These are phyloP conservation scores for Cyclotella distinguenda DNA, from an alignment of 108 stramenopile species.

Conservation along the genomic window DNA sequence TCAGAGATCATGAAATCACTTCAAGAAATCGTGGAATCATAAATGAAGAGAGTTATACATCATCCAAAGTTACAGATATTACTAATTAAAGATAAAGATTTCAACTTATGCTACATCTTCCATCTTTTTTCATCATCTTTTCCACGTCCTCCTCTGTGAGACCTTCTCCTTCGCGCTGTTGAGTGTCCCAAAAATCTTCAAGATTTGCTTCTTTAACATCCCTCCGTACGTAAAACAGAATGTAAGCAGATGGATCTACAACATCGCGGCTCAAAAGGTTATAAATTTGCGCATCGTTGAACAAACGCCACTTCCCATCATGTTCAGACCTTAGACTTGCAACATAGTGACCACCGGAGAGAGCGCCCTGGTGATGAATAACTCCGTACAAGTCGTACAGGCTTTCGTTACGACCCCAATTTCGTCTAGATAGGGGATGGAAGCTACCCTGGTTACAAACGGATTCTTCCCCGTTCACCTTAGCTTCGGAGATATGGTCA, in stretches of 20 bases:
- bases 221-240: constrained; percentile 85
- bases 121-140: constrained; percentile 67
- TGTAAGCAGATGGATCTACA: constrained; percentile 87
- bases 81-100: too few relatives aligned
- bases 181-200: constrained; percentile 83
- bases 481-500: not conserved
- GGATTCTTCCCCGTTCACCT: constrained; percentile 10
- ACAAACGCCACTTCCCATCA: constrained; percentile 88
- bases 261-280: constrained; percentile 82
- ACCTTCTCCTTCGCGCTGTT: constrained; percentile 67
- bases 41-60: not conserved
- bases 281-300: constrained; percentile 88
- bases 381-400: constrained; percentile 90
- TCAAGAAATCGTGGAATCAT: too few relatives aligned
- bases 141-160: constrained; percentile 86
- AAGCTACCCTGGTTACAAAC: constrained; percentile 19
- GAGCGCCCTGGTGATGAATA: constrained; percentile 88
- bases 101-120: constrained; percentile 70
- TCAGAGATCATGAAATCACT: too few relatives aligned
- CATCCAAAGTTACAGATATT: too few relatives aligned
- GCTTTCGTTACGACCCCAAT: constrained; percentile 59
- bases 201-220: constrained; percentile 79
- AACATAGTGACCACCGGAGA: constrained; percentile 88
- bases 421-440: constrained; percentile 32
- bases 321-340: constrained; percentile 82